Percentiles rank a stretch among this genome's conserved stretches.
Conservation (phyloP, 2,329 filamentous ascomycete genomes). For the Aspergillus vadensis region DNA sequence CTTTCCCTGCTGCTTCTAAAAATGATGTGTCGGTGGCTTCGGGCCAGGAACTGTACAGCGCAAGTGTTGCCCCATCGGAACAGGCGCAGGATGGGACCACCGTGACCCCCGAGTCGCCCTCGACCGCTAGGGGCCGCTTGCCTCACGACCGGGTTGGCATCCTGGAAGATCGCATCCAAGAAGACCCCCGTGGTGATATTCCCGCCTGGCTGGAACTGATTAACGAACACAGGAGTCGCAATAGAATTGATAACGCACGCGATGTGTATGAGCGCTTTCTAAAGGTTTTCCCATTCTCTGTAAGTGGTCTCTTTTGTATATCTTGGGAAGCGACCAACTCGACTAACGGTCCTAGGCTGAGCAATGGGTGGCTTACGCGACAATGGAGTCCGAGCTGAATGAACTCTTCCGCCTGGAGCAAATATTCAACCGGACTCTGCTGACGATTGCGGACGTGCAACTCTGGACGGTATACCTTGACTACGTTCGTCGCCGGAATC, state of each 20-base stretch:
- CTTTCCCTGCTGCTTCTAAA: constrained; percentile 52
- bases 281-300: constrained; percentile 82
- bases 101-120: constrained; percentile 48
- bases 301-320: constrained; percentile 56
- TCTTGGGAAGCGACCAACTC: not conserved
- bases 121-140: constrained; percentile 55
- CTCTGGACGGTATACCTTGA: constrained; percentile 94
- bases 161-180: constrained; percentile 85
- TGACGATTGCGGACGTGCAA: constrained; percentile 77
- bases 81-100: constrained; percentile 39
- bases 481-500: constrained; percentile 89
- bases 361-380: constrained; percentile 84
- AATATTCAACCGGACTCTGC: constrained; percentile 78
- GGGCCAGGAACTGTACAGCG: constrained; percentile 41
- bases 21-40: constrained; percentile 41
- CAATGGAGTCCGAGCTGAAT: constrained; percentile 85
- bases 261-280: constrained; percentile 84
- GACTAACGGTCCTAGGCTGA: constrained; percentile 68
- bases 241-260: constrained; percentile 78
- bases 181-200: constrained; percentile 89
- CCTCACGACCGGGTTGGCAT: constrained; percentile 75
- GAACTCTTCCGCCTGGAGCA: constrained; percentile 78
- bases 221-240: constrained; percentile 76
- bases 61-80: constrained; percentile 34
- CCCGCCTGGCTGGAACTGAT: constrained; percentile 90